These are phyloP conservation scores for Gyrodon lividus DNA, from an alignment of 768 basidiomycete species.

Conservation along the genomic window DNA sequence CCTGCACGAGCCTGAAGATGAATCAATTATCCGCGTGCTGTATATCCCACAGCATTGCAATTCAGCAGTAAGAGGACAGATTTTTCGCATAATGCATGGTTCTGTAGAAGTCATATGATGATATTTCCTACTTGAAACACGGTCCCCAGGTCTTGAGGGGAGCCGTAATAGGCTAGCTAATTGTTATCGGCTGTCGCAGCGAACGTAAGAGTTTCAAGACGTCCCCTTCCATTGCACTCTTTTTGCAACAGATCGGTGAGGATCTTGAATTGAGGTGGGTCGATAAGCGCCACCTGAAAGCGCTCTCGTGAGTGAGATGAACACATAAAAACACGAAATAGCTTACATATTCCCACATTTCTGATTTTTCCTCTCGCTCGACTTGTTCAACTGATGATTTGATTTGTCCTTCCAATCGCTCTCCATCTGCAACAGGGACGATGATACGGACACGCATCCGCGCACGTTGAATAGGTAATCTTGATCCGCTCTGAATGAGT, in stretches of 20 bases:
- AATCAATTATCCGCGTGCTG: background rate
- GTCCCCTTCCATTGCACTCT: conserved; percentile 84
- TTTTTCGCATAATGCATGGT: background rate
- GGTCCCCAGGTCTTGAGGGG: background rate
- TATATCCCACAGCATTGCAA: no score
- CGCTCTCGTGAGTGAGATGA: conserved; percentile 10
- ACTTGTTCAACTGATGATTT: conserved; percentile 74
- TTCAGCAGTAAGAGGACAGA: no score
- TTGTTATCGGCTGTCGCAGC: conserved; percentile 52
- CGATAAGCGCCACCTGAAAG: conserved; percentile 83
- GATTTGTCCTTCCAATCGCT: conserved; percentile 68
- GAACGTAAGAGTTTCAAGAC: conserved; percentile 80
- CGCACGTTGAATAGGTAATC: conserved; percentile 90
- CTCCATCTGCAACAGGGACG: conserved; percentile 65
- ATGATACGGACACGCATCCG: conserved; percentile 88
- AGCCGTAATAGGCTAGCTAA: conserved; percentile 5
- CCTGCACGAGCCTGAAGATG: background rate
- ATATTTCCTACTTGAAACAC: no score
- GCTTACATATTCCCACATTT: conserved; percentile 88
- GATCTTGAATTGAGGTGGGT: conserved; percentile 87
- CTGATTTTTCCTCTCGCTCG: conserved; percentile 75
- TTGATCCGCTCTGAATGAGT: conserved; percentile 73
- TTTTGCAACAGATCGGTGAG: conserved; percentile 89
- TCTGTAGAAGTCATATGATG: background rate
- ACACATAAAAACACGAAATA: background rate